Evolutionary conservation across 768 basidiomycete species (phyloP).

Genomic region (Xerocomellus chrysenteron): DNA sequence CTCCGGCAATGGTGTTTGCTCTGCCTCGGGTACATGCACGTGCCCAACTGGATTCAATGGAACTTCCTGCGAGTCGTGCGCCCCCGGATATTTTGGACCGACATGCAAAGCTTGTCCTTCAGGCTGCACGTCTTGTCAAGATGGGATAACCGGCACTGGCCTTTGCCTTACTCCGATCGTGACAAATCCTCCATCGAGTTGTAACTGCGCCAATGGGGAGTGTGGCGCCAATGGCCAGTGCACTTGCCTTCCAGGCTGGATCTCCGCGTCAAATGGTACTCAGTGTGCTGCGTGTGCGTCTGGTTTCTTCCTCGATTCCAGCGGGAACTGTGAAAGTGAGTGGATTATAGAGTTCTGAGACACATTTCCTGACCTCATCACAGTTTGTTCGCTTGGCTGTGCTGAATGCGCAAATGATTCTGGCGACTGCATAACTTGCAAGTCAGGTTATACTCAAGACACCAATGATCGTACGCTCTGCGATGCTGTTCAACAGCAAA

Average conservation of each 20-base stretch:
- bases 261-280: constrained; percentile 65
- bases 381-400: constrained; percentile 77
- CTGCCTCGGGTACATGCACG: constrained; percentile 63
- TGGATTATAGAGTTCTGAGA: background rate
- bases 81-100: constrained; percentile 72
- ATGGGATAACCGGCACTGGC: constrained; percentile 77
- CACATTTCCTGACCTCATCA: background rate
- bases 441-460: constrained; percentile 64
- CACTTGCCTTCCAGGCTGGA: constrained; percentile 76
- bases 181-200: constrained; percentile 57
- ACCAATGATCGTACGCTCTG: constrained; percentile 69
- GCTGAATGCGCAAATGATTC: constrained; percentile 62
- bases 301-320: constrained; percentile 72
- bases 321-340: constrained; percentile 72
- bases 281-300: constrained; percentile 70
- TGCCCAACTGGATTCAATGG: constrained; percentile 79
- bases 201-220: constrained; percentile 81
- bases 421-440: constrained; percentile 73
- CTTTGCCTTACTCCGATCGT: constrained; percentile 57
- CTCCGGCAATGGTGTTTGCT: constrained; percentile 70
- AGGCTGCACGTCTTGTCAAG: constrained; percentile 70
- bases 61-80: constrained; percentile 75
- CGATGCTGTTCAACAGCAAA: constrained; percentile 48
- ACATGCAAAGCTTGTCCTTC: constrained; percentile 67
- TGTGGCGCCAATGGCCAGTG: constrained; percentile 72